Evolutionary conservation across 306 rosid species (phyloP).

Genomic region (Cercis canadensis): DNA sequence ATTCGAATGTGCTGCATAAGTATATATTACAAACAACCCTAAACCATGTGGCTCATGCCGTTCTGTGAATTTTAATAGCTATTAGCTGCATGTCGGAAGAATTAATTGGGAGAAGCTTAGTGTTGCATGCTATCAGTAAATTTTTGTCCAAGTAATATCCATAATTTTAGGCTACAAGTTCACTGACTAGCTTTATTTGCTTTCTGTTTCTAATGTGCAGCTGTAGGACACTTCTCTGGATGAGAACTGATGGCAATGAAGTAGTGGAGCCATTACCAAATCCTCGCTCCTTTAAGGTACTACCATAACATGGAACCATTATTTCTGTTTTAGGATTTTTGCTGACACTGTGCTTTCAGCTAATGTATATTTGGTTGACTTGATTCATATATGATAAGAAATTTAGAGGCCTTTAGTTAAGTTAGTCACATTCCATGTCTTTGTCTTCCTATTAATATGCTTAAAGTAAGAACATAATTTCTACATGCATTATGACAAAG

Average conservation of each 20-base stretch:
- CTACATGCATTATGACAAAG: too few species aligned
- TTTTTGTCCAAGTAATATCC: not conserved
- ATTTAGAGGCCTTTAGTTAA: not conserved
- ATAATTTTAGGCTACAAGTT: conserved; percentile 27
- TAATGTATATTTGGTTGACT: not conserved
- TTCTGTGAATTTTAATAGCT: not conserved
- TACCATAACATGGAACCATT: conserved; percentile 8
- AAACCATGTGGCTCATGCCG: conserved; percentile 2
- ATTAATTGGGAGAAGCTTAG: conserved; percentile 1
- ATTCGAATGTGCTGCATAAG: conserved; percentile 4
- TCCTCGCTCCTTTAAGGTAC: conserved; percentile 69
- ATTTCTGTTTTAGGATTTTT: conserved; percentile 25
- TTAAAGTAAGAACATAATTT: too few species aligned
- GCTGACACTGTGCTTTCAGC: conserved; percentile 16
- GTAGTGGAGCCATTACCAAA: conserved; percentile 46
- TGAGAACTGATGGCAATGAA: conserved; percentile 74
- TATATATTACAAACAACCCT: conserved; percentile 9
- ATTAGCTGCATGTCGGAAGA: conserved; percentile 17
- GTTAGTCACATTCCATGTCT: not conserved
- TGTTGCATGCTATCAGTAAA: not conserved
- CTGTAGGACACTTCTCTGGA: conserved; percentile 45
- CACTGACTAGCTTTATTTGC: conserved; percentile 35
- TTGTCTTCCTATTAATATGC: not conserved
- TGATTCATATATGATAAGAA: conserved; percentile 13
- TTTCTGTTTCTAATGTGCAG: conserved; percentile 46